phyloP scores from a whole-genome alignment of 2,329 filamentous ascomycete genomes.

The Aspergillus nomiae region DNA sequence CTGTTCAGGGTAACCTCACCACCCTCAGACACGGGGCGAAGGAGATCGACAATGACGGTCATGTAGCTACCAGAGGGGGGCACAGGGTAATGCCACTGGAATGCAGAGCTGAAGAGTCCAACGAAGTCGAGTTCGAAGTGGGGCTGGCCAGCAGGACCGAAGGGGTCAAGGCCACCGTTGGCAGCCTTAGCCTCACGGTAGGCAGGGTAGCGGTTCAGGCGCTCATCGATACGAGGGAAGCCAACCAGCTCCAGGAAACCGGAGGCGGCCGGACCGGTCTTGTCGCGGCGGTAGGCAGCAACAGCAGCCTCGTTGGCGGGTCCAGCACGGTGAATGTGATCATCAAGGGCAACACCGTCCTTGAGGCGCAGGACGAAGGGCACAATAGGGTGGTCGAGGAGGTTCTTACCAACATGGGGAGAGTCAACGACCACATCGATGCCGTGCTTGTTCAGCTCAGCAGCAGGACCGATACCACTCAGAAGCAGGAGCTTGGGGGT shows the following conservation, averaged over 20 bases:
- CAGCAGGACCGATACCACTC: conserved; percentile 49
- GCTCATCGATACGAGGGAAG: conserved; percentile 38
- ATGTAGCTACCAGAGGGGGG: conserved; percentile 53
- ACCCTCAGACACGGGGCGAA: conserved; percentile 49
- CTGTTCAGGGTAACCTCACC: conserved; percentile 44
- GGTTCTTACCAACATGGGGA: conserved; percentile 34
- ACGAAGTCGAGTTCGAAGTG: conserved; percentile 67
- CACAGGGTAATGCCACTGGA: conserved; percentile 52
- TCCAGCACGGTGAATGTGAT: conserved; percentile 42
- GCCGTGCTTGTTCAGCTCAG: conserved; percentile 39
- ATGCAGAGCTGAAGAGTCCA: conserved; percentile 56
- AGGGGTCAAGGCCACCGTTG: conserved; percentile 53
- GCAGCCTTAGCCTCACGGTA: conserved; percentile 49
- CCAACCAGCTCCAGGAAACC: conserved; percentile 56
- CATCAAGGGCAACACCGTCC: conserved; percentile 45
- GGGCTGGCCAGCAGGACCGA: conserved; percentile 59
- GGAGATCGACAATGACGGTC: conserved; percentile 58
- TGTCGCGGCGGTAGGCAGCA: conserved; percentile 40
- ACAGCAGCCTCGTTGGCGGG: conserved; percentile 35
- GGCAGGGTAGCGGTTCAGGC: conserved; percentile 40
- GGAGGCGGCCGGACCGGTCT: conserved; percentile 44
- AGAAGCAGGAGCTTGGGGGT: conserved; percentile 56
- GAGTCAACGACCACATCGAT: conserved; percentile 36
- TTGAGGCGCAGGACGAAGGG: conserved; percentile 47
- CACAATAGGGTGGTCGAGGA: conserved; percentile 44